Percentiles rank a stretch among this genome's conserved stretches.
These are phyloP conservation scores for Desmodesmus armatus DNA, from an alignment of 139 green algal species.

Conservation along the genomic window DNA sequence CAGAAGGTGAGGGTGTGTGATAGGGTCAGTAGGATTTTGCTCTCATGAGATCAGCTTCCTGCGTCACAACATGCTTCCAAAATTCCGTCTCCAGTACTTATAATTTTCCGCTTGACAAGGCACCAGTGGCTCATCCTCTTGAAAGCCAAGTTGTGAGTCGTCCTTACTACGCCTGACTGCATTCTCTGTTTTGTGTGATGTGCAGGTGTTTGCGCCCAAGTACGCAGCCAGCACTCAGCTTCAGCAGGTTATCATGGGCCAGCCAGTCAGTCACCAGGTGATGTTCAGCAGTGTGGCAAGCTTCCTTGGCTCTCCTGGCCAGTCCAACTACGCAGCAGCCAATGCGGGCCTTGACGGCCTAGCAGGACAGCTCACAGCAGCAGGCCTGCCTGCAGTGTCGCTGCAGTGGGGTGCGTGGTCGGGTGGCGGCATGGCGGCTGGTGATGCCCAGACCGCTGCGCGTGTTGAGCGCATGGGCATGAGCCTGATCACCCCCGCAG, in stretches of 20 bases:
- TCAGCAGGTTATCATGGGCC: constrained; percentile 50
- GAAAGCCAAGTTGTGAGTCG: not conserved
- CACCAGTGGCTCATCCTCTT: constrained; percentile 1
- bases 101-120: too few species aligned
- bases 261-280: constrained; percentile 58
- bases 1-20: constrained; percentile 59
- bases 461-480: constrained; percentile 84
- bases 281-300: constrained; percentile 88
- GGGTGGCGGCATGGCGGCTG: constrained; percentile 84
- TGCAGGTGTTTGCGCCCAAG: constrained; percentile 64
- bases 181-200: not conserved
- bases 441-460: constrained; percentile 63
- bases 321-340: constrained; percentile 84
- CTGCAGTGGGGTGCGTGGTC: constrained; percentile 94
- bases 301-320: constrained; percentile 83
- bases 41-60: too few species aligned
- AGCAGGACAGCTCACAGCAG: constrained; percentile 8
- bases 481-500: constrained; percentile 55
- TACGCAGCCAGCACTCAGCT: constrained; percentile 7
- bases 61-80: too few species aligned
- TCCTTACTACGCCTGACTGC: not conserved
- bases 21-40: too few species aligned
- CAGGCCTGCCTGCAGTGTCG: constrained; percentile 55
- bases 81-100: not conserved
- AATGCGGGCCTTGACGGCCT: constrained; percentile 68